These are phyloP conservation scores for Pyricularia sp. DNA, from an alignment of 2,329 filamentous ascomycete species.

Conservation along the genomic window DNA sequence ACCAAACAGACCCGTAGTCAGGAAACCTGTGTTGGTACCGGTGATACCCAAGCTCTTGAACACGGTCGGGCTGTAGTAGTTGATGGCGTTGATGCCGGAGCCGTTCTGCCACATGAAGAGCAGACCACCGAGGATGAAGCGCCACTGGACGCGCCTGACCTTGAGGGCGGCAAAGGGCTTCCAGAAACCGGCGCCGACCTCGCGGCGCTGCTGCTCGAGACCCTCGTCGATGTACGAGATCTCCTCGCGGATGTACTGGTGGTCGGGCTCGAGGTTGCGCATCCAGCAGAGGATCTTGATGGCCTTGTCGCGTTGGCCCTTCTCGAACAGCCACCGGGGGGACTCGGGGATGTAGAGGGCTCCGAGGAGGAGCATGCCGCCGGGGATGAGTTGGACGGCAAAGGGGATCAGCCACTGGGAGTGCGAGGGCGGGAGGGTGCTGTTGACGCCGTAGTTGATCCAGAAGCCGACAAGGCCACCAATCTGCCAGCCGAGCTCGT, in stretches of 20 bases:
- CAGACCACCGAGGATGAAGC: slow-evolving; percentile 63
- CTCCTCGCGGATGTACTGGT: slow-evolving; percentile 65
- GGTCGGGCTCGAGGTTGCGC: slow-evolving; percentile 42
- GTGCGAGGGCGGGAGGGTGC: slow-evolving; percentile 33
- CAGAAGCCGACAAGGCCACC: slow-evolving; percentile 56
- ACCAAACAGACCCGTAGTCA: slow-evolving; percentile 67
- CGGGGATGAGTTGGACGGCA: slow-evolving; percentile 58
- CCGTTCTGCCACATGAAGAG: slow-evolving; percentile 77
- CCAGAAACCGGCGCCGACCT: slow-evolving; percentile 65
- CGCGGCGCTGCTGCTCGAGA: slow-evolving; percentile 51
- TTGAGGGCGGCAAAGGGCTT: slow-evolving; percentile 55
- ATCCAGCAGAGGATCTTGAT: slow-evolving; percentile 55
- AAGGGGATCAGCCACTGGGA: slow-evolving; percentile 58
- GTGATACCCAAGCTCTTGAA: slow-evolving; percentile 45
- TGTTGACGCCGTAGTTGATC: slow-evolving; percentile 56
- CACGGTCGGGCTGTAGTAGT: slow-evolving; percentile 64
- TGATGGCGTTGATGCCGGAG: slow-evolving; percentile 68
- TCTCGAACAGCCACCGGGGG: slow-evolving; percentile 60
- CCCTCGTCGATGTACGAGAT: slow-evolving; percentile 61
- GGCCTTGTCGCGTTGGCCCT: slow-evolving; percentile 49
- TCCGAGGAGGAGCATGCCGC: slow-evolving; percentile 50
- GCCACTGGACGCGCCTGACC: slow-evolving; percentile 52
- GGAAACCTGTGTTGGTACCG: slow-evolving; percentile 32
- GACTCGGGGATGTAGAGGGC: slow-evolving; percentile 54
- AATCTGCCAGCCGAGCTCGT: slow-evolving; percentile 57